Base-by-base conservation (phyloP, 2,329 filamentous ascomycete species). In the Hirsutella thompsonii region DNA sequence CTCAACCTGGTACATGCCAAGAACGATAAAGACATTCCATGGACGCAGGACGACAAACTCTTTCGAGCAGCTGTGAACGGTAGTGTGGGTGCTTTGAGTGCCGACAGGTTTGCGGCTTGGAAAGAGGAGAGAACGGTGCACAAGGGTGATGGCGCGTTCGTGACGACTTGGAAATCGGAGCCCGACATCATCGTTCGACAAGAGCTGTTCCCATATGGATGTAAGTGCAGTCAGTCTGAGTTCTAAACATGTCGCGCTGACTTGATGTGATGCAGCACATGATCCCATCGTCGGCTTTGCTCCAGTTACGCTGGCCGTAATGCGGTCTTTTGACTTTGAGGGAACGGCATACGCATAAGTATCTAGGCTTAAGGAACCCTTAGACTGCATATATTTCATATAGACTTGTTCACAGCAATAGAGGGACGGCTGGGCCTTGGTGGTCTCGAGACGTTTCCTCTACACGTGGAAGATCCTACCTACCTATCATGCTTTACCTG, bases 1-100 rank as follows among this genome's bases (percentile, higher is more conserved):
- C 62, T 95, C 18, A 79, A 74, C 35, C 64, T 95, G 34, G 63
- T 96, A 3, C 90, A 95, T 52, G 84, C 88, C 14, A 71, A 73
- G 41, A 76, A 94, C 53, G 90, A 96, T 56, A 65, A 67, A 44
- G 86, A 94, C 50, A 94, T 96, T 44, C 79, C 84, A 0, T 90
- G 77, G 63, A 70, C 65, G 1, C 79, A 88, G 53, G 77, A 79
- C 35, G 72, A 81, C 49, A 68, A 66, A 48, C 60, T 85, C 2
- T 86, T 84, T 54, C 63, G 63, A 23, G 68, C 72, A 1, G 74
- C 79, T 0, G 73, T 73, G 2, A 69, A 68, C 40, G 72, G 74
- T 36, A 67, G 68, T 2, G 55, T 64, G 2, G 57, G 56, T 5
- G 51, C 52, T 1, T 39, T 64, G 8, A 59, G 60, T 23, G 56